These are phyloP conservation scores for Symmetrospora coprosmae DNA, from an alignment of 768 basidiomycete genomes.

Conservation along the genomic window DNA sequence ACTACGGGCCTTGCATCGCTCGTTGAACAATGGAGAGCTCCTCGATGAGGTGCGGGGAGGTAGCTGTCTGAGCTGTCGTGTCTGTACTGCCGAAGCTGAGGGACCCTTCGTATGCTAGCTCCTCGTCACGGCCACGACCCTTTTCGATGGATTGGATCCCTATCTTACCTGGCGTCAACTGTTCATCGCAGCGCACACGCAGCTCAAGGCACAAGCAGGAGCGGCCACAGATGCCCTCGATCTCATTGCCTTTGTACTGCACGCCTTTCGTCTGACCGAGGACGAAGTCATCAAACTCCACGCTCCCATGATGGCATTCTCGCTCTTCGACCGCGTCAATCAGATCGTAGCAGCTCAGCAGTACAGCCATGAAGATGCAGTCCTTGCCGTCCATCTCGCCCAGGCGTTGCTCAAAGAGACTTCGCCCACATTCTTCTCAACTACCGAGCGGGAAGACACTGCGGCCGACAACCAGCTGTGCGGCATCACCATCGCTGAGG, in stretches of 20 bases:
- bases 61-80: background rate
- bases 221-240: conserved; percentile 45
- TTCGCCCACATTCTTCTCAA: conserved; percentile 26
- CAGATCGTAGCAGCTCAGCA: background rate
- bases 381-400: background rate
- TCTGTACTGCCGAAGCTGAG: background rate
- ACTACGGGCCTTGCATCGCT: conserved; percentile 54
- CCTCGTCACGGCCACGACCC: conserved; percentile 64
- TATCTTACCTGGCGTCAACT: conserved; percentile 71
- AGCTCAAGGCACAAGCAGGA: conserved; percentile 13
- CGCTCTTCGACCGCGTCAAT: conserved; percentile 45
- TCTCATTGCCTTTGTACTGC: conserved; percentile 59
- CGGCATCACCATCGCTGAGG: conserved; percentile 21
- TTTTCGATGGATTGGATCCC: conserved; percentile 89
- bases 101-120: conserved; percentile 45
- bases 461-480: background rate
- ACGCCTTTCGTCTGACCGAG: conserved; percentile 60
- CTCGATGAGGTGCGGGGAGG: conserved; percentile 41
- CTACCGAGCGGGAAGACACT: background rate
- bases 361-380: conserved; percentile 44
- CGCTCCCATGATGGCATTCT: conserved; percentile 55
- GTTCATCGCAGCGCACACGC: conserved; percentile 37
- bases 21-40: conserved; percentile 39
- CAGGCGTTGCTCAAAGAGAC: conserved; percentile 28
- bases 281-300: conserved; percentile 47